Conservation (phyloP, 1,139 yeast species). For the Zhuliangozyma blackwelliae region DNA sequence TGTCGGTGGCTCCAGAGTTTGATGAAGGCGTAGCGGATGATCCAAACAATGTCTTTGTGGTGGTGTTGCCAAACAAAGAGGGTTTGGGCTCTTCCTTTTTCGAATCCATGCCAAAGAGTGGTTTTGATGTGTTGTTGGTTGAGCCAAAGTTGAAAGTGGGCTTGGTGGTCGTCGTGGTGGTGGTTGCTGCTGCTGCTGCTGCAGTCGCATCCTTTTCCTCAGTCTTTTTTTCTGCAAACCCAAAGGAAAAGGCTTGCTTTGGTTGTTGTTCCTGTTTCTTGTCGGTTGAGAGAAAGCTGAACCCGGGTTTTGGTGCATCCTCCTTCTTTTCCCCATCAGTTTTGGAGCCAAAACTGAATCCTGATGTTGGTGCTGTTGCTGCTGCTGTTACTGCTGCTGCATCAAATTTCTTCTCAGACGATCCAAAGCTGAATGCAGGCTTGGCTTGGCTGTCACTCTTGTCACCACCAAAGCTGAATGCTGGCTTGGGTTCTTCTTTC, state of each 20-base stretch:
- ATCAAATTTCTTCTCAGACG: neutral
- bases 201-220: neutral
- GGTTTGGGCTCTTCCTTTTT: too few relatives aligned
- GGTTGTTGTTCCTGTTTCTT: too few relatives aligned
- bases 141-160: constrained; percentile 6
- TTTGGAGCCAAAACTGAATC: neutral
- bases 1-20: neutral
- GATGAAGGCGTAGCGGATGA: neutral
- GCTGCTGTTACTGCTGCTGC: constrained; percentile 4
- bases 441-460: neutral
- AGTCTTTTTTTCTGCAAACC: too few relatives aligned
- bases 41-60: too few relatives aligned
- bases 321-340: constrained; percentile 11
- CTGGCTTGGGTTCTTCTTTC: neutral
- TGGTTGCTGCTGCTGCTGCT: neutral
- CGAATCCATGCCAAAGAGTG: too few relatives aligned
- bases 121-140: neutral
- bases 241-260: too few relatives aligned
- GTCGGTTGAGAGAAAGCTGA: constrained; percentile 1
- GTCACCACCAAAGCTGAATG: constrained; percentile 1
- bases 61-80: neutral
- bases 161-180: constrained; percentile 3
- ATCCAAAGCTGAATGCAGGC: constrained; percentile 6
- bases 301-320: constrained; percentile 11
- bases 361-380: constrained; percentile 6